phyloP scores from a whole-genome alignment of 2,329 filamentous ascomycete genomes.

The Pyrenochaeta sp. region DNA sequence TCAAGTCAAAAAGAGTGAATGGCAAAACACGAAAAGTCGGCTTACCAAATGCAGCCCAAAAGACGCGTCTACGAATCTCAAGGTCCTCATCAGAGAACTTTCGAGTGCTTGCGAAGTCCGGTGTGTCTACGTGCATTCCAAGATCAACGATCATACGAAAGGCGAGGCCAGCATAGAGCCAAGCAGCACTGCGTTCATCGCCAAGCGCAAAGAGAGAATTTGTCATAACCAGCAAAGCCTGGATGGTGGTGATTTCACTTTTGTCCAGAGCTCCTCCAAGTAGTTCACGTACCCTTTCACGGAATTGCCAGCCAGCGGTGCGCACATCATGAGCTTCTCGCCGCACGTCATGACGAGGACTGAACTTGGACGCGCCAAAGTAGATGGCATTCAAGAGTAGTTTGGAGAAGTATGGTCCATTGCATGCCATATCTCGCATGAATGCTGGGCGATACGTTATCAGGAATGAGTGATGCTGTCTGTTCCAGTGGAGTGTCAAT shows the following conservation, averaged over 20 bases:
- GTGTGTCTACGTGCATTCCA: slow-evolving; percentile 58
- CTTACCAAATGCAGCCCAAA: slow-evolving; percentile 55
- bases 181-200: slow-evolving; percentile 61
- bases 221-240: slow-evolving; percentile 61
- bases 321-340: slow-evolving; percentile 55
- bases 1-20: slow-evolving; percentile 10
- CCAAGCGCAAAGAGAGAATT: slow-evolving; percentile 59
- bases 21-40: background rate
- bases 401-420: slow-evolving; percentile 65
- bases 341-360: slow-evolving; percentile 55
- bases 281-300: slow-evolving; percentile 56
- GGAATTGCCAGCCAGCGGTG: slow-evolving; percentile 59
- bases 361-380: slow-evolving; percentile 57
- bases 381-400: slow-evolving; percentile 64
- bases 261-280: slow-evolving; percentile 56
- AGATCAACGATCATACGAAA: slow-evolving; percentile 65
- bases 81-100: slow-evolving; percentile 55
- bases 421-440: slow-evolving; percentile 56
- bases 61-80: slow-evolving; percentile 55
- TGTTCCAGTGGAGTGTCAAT: slow-evolving; percentile 61
- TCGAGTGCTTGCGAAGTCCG: slow-evolving; percentile 36
- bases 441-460: slow-evolving; percentile 61
- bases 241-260: slow-evolving; percentile 63
- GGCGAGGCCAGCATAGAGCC: slow-evolving; percentile 65
- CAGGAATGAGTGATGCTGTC: slow-evolving; percentile 59